Evolutionary conservation across 768 basidiomycete species (phyloP).

Genomic region (Pulveroboletus sp.): DNA sequence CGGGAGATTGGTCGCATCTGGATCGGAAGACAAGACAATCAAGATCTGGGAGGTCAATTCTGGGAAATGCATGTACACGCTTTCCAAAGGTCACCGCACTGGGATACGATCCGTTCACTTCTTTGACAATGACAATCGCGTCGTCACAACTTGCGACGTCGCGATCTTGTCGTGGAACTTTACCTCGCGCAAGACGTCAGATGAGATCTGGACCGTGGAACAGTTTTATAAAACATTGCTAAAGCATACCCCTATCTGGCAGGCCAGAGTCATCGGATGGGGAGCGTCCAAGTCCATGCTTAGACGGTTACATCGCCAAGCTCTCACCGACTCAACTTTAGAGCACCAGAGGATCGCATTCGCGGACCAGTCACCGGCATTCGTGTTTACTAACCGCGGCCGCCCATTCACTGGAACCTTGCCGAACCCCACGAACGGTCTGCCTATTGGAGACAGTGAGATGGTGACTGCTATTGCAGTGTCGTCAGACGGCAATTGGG

Average conservation of each 20-base stretch:
- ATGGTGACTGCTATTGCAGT: slow-evolving; percentile 5
- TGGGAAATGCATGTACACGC: slow-evolving; percentile 13
- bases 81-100: slow-evolving; percentile 13
- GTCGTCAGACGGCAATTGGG: slow-evolving; percentile 19
- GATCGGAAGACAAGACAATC: slow-evolving; percentile 24
- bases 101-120: slow-evolving; percentile 16
- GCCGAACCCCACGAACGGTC: neutral
- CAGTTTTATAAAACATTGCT: neutral
- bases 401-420: neutral
- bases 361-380: slow-evolving; percentile 5
- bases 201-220: neutral
- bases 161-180: slow-evolving; percentile 8
- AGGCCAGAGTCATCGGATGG: slow-evolving; percentile 3
- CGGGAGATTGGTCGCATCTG: slow-evolving; percentile 16
- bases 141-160: slow-evolving; percentile 9
- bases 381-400: neutral
- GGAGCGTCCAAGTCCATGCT: neutral
- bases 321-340: neutral
- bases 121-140: slow-evolving; percentile 6
- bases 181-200: slow-evolving; percentile 1
- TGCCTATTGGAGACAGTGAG: neutral
- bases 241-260: slow-evolving; percentile 1
- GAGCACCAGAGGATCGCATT: neutral
- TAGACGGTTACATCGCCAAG: neutral
- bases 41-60: slow-evolving; percentile 21